Base-by-base conservation (phyloP, 2,329 filamentous ascomycete genomes). In the Aspergillus puulaauensis region DNA sequence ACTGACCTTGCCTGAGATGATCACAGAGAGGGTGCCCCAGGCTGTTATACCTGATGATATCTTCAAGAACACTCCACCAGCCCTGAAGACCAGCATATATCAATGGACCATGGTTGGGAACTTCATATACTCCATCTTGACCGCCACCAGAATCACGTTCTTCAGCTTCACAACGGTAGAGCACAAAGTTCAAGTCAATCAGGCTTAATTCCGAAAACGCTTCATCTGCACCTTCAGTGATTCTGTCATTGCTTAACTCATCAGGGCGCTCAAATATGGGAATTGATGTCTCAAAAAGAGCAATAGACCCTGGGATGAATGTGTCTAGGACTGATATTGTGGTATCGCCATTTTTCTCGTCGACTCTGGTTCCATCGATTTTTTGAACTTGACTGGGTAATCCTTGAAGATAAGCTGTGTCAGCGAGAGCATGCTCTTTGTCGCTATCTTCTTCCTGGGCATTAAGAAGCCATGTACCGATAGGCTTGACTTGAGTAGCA, bases 31-130 rank as follows among this genome's bases (percentile, higher is more conserved):
- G 90, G 71, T 99, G 95, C 0, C 90, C 95, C 8, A 99, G 84
- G 70, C 98, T 87, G 72, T 99, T 99, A 62, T 95, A 87, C 51
- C 83, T 84, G 66, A 98, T 90, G 61, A 99, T 89, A 57, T 90
- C 82, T 66, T 91, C 88, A 43, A 99, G 79, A 1, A 96, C 80
- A 71, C 92, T 97, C 92, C 93, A 96, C 93, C 95, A 99, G 39
- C 96, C 96, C 73, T 99, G 95, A n/a, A 99, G 82, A 60, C 95
- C 95, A 59, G 93, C 93, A 73, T 98, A 99, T 2, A 97, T 90
- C 43, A 97, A 83, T 58, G 89, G 86, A 2, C 93, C 93, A 69
- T 92, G 81, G 1, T 88, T 87, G 1, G 95, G 95, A 62, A 99
- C 89, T 52, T 87, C 84, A 76, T 98, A 99, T 8, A 88, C 87